phyloP scores from a whole-genome alignment of 2,329 filamentous ascomycete species.

The Ilyonectria sp. region DNA sequence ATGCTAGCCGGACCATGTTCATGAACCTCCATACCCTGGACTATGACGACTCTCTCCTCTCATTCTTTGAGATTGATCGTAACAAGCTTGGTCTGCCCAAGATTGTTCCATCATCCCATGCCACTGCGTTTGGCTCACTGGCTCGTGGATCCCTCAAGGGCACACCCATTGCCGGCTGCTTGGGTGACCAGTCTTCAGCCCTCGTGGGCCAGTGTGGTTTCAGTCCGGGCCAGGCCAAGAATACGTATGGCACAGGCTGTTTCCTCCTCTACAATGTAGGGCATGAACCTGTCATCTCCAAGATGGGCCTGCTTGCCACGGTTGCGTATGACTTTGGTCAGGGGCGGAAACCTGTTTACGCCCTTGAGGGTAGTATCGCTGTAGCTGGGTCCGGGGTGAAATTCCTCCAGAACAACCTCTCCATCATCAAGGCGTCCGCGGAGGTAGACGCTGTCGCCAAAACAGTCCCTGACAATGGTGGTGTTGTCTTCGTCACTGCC shows the following conservation, averaged over 20 bases:
- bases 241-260: slow-evolving; percentile 92
- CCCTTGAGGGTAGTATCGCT: slow-evolving; percentile 87
- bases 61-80: slow-evolving; percentile 82
- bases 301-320: slow-evolving; percentile 86
- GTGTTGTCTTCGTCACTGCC: slow-evolving; percentile 89
- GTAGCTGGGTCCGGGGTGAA: slow-evolving; percentile 87
- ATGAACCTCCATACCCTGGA: slow-evolving; percentile 87
- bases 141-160: slow-evolving; percentile 77
- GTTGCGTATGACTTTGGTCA: slow-evolving; percentile 87
- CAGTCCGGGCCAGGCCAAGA: slow-evolving; percentile 86
- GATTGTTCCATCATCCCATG: slow-evolving; percentile 86
- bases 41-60: slow-evolving; percentile 83
- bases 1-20: slow-evolving; percentile 94
- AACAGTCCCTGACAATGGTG: slow-evolving; percentile 79
- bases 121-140: slow-evolving; percentile 79
- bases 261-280: slow-evolving; percentile 94
- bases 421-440: slow-evolving; percentile 68
- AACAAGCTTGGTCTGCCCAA: slow-evolving; percentile 83
- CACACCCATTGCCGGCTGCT: slow-evolving; percentile 83
- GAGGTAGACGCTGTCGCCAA: slow-evolving; percentile 67
- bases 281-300: slow-evolving; percentile 86
- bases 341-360: slow-evolving; percentile 76
- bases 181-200: slow-evolving; percentile 90
- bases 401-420: slow-evolving; percentile 77
- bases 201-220: slow-evolving; percentile 91